A percentile compares a stretch with the other conserved stretches of the same genome.
These are phyloP conservation scores for Begonia loranthoides DNA, from an alignment of 306 rosid species.

Conservation along the genomic window DNA sequence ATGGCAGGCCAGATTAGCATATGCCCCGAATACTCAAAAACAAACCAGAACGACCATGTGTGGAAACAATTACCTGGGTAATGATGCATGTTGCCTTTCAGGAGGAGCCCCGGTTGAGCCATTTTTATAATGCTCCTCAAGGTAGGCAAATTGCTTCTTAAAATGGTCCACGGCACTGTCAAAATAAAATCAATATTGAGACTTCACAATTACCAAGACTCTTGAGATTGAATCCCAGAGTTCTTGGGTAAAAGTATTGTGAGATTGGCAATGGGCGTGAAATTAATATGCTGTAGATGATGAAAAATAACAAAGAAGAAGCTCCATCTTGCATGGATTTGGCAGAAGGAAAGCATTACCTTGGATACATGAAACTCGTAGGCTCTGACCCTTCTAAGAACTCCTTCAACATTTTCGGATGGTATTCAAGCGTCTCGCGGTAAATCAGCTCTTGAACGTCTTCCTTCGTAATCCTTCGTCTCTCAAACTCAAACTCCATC, in stretches of 20 bases:
- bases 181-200: conserved; percentile 6
- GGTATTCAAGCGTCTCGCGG: conserved; percentile 86
- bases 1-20: too few relatives aligned
- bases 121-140: conserved; percentile 90
- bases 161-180: conserved; percentile 94
- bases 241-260: too few relatives aligned
- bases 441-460: conserved; percentile 97
- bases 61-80: conserved; percentile 52
- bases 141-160: conserved; percentile 96
- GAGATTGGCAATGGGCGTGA: too few relatives aligned
- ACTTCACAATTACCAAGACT: neutral
- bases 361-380: conserved; percentile 94
- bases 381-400: conserved; percentile 91
- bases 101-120: conserved; percentile 72
- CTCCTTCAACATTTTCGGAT: conserved; percentile 95
- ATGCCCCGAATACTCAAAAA: too few relatives aligned
- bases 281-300: neutral
- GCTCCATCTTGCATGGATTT: neutral
- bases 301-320: neutral
- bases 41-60: too few relatives aligned
- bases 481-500: conserved; percentile 99
- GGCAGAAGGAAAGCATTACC: conserved; percentile 20
- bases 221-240: too few relatives aligned
- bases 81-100: conserved; percentile 93
- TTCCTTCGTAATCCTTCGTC: conserved; percentile 95